Evolutionary conservation across 257 asterid species (phyloP), one percentile per base, ranked within the genome.

Genomic region (Scutellaria baicalensis): DNA sequence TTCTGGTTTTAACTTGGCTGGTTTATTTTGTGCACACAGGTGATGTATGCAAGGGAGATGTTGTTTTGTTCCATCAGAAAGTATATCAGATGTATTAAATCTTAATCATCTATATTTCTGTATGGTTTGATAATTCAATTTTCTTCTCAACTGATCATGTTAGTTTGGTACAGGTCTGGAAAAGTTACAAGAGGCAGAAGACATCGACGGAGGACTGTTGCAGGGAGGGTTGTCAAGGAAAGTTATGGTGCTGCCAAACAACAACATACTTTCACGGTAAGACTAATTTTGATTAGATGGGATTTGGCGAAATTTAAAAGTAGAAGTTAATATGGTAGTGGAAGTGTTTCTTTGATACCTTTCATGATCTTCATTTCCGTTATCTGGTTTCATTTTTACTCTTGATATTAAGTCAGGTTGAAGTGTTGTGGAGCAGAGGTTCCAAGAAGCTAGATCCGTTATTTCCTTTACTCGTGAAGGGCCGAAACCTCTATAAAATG

Each of bases 191-290:
- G 89, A 68, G 77, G 75, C 45, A 88, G 87, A 69, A 64, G 64
- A 33, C 62, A 48, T 59, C 54, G 86, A 47, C 82, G 75, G 66
- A 83, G 96, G 79, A 87, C 87, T 68, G 71, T 90, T 45, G 91
- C 83, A 67, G 95, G 96, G 69, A 81, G 88, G 80, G 63, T 90
- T 73, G 82, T 90, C 64, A 90, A 83, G 75, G 96, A 90, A 80
- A 90, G 92, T 73, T 88, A 88, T 59, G 95, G 96, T 56, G 81
- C 87, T 71, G 88, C 91, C 51, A 90, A 74, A 70, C 96, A 90
- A 73, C 96, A 90, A 62, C 95, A 90, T 82, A 88, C 96, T 72
- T 90, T 90, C 89, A 90, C 93, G 66, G 95, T 90, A 75, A 77
- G 82, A 63, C 72, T 71, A 45, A 20, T 12, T 8, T 63, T 55